Evolutionary conservation across 2,329 filamentous ascomycete species (phyloP).

Genomic region (Xylaria digitata): DNA sequence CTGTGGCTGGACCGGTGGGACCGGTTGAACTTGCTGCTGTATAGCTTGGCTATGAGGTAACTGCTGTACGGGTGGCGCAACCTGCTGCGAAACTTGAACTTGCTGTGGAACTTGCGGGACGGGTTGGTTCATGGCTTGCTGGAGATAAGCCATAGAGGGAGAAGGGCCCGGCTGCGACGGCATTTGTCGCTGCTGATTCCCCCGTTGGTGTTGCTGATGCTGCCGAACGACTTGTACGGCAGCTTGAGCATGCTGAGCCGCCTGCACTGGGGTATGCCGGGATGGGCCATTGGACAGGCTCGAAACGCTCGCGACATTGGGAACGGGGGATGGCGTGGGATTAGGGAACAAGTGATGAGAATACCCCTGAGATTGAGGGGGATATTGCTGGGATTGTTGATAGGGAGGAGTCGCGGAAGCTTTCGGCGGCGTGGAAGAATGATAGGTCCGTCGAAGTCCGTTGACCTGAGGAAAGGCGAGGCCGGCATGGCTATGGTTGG

Average conservation of each 20-base stretch:
- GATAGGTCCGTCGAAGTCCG: constrained; percentile 60
- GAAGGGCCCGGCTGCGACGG: constrained; percentile 49
- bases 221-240: constrained; percentile 49
- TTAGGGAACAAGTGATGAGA: constrained; percentile 65
- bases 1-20: constrained; percentile 44
- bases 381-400: constrained; percentile 64
- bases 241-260: constrained; percentile 57
- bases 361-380: constrained; percentile 63
- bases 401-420: constrained; percentile 67
- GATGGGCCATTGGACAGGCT: constrained; percentile 63
- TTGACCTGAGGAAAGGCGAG: constrained; percentile 64
- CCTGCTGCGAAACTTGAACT: constrained; percentile 42
- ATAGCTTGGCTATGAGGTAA: constrained; percentile 50
- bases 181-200: constrained; percentile 50
- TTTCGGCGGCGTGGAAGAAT: constrained; percentile 65
- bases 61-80: constrained; percentile 48
- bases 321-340: constrained; percentile 59
- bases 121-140: constrained; percentile 50
- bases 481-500: constrained; percentile 61
- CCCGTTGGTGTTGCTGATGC: constrained; percentile 50
- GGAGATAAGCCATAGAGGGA: constrained; percentile 48
- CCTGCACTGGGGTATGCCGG: constrained; percentile 58
- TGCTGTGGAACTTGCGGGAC: constrained; percentile 47
- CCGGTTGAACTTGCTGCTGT: constrained; percentile 45
- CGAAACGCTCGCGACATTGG: constrained; percentile 60